Percentiles rank a stretch among this genome's conserved stretches.
Conservation (phyloP, 2,329 filamentous ascomycete genomes). For the Sarocladium kiliense region DNA sequence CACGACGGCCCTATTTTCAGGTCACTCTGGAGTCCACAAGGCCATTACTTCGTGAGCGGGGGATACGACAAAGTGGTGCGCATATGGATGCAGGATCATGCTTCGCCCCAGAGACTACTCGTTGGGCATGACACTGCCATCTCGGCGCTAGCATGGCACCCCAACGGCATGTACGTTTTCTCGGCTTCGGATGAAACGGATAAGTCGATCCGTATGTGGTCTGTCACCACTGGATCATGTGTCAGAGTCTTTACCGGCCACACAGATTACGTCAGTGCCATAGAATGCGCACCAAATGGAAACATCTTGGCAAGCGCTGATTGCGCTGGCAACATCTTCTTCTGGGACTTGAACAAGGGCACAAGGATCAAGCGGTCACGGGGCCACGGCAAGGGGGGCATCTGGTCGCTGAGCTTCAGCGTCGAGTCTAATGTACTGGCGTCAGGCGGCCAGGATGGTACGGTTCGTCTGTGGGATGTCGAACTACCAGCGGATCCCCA, state of each 20-base stretch:
- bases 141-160: conserved; percentile 90
- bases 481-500: conserved; percentile 63
- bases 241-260: conserved; percentile 92
- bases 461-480: conserved; percentile 92
- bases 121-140: conserved; percentile 91
- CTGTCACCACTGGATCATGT: conserved; percentile 78
- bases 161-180: conserved; percentile 90
- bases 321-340: conserved; percentile 79
- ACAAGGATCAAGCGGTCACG: conserved; percentile 86
- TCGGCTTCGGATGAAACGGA: conserved; percentile 81
- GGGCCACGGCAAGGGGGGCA: conserved; percentile 87
- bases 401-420: conserved; percentile 90
- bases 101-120: conserved; percentile 80
- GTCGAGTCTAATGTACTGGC: conserved; percentile 88
- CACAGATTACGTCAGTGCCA: conserved; percentile 75
- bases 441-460: conserved; percentile 86
- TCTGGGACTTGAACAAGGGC: conserved; percentile 91
- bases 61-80: conserved; percentile 88
- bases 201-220: conserved; percentile 96
- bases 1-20: conserved; percentile 89
- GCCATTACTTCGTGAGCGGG: conserved; percentile 88
- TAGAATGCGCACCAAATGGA: conserved; percentile 83
- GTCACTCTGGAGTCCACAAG: conserved; percentile 83
- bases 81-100: conserved; percentile 89
- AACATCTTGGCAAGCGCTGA: conserved; percentile 90